Evolutionary conservation across 2,329 filamentous ascomycete species (phyloP).

Genomic region (Cercospora sp.): DNA sequence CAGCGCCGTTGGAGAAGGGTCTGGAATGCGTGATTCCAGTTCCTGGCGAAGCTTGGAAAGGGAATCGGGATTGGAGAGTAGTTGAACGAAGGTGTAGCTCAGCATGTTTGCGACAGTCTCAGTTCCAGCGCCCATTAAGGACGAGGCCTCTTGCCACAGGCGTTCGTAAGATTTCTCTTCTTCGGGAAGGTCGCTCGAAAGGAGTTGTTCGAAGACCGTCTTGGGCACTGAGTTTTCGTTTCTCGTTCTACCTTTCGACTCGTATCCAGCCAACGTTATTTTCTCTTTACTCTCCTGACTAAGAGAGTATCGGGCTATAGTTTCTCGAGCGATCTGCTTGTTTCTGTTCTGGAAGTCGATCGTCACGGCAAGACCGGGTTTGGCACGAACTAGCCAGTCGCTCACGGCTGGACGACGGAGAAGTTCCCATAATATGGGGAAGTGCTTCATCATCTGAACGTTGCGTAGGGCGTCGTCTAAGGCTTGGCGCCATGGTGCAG

Average conservation of each 20-base stretch:
- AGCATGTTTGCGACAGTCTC: neutral
- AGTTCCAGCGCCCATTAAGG: neutral
- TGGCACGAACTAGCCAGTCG: neutral
- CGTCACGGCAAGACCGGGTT: neutral
- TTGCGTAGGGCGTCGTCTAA: neutral
- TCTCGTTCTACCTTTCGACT: neutral
- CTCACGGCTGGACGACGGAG: neutral
- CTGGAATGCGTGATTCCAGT: neutral
- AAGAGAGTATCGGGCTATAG: neutral
- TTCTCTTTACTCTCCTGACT: neutral
- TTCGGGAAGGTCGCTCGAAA: neutral
- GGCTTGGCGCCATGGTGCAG: neutral
- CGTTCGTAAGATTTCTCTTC: neutral
- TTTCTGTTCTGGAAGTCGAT: neutral
- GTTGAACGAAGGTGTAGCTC: neutral
- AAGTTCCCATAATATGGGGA: neutral
- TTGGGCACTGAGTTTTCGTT: neutral
- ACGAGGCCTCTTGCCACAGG: neutral
- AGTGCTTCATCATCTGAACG: neutral
- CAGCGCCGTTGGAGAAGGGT: neutral
- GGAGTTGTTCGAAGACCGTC: neutral
- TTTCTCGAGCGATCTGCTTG: neutral
- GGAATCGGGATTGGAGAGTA: neutral
- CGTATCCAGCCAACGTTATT: neutral
- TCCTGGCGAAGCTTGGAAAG: neutral